Evolutionary conservation across 2,329 filamentous ascomycete genomes (phyloP).

Genomic region (Laburnicola sp.): DNA sequence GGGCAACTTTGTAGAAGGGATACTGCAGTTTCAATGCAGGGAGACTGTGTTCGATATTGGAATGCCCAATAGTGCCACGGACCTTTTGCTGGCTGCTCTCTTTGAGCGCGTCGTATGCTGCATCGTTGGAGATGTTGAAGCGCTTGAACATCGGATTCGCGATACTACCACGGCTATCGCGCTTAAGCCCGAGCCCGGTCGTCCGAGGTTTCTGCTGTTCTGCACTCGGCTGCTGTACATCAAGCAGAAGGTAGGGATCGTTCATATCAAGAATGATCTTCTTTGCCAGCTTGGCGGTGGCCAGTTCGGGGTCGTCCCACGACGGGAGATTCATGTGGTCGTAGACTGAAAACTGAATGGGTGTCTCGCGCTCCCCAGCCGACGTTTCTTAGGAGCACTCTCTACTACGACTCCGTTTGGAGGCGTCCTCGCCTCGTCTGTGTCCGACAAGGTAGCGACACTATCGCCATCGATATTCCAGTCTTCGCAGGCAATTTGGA

Average conservation of each 20-base stretch:
- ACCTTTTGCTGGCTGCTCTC: constrained; percentile 97
- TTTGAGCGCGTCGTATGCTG: constrained; percentile 92
- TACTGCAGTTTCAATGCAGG: constrained; percentile 89
- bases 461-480: constrained; percentile 65
- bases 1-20: constrained; percentile 91
- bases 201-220: constrained; percentile 61
- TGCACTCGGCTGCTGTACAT: constrained; percentile 69
- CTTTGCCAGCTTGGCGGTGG: constrained; percentile 73
- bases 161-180: constrained; percentile 68
- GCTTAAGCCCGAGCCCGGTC: constrained; percentile 60
- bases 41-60: constrained; percentile 92
- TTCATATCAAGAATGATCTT: constrained; percentile 83
- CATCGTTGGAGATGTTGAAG: constrained; percentile 96
- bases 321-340: constrained; percentile 56
- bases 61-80: constrained; percentile 84
- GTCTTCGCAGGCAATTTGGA: constrained; percentile 83
- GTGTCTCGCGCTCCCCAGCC: constrained; percentile 43
- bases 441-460: constrained; percentile 36
- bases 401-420: constrained; percentile 28
- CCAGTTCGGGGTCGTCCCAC: constrained; percentile 78
- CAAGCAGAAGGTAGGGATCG: constrained; percentile 83
- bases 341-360: constrained; percentile 41
- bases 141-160: constrained; percentile 74
- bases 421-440: constrained; percentile 29
- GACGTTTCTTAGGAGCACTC: constrained; percentile 68